These are phyloP conservation scores for Hexamita inflata DNA, from an alignment of 208 protist species.

Conservation along the genomic window DNA sequence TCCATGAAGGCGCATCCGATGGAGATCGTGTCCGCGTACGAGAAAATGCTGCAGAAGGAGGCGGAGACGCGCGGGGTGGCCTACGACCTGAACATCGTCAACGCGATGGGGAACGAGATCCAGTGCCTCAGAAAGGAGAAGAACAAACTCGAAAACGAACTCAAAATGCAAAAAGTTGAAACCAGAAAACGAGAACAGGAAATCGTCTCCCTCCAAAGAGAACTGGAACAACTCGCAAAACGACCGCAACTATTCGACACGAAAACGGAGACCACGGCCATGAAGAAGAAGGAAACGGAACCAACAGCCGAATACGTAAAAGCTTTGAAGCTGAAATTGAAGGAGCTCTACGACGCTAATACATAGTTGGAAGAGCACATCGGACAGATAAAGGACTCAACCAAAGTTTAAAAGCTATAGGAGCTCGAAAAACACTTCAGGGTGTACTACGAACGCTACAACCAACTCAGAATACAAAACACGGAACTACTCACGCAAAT, in stretches of 20 bases:
- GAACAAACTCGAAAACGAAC: neutral
- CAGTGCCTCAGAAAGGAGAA: slow-evolving; percentile 10
- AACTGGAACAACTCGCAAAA: neutral
- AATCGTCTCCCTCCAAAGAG: neutral
- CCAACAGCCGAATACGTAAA: slow-evolving; percentile 20
- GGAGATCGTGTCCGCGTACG: too few relatives aligned
- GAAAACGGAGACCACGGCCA: neutral
- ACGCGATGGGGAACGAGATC: too few relatives aligned
- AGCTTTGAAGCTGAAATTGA: neutral
- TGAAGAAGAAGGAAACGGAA: slow-evolving; percentile 9
- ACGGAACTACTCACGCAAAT: too few relatives aligned
- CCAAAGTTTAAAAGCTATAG: neutral
- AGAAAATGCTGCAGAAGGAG: too few relatives aligned
- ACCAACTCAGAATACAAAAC: slow-evolving; percentile 10
- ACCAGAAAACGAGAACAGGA: neutral
- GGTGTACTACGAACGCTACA: slow-evolving; percentile 11
- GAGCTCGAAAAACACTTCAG: slow-evolving; percentile 10
- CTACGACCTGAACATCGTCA: too few relatives aligned
- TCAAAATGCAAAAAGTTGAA: neutral
- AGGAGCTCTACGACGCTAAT: slow-evolving; percentile 1
- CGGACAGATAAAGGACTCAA: neutral
- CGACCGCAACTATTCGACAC: neutral
- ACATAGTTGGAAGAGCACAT: neutral
- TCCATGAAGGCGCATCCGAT: too few relatives aligned
- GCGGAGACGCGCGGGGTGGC: too few relatives aligned